A percentile compares a stretch with the other conserved stretches of the same genome.
Evolutionary conservation across 1,139 yeast genomes (phyloP).

Genomic region (Yueomyces sp.): DNA sequence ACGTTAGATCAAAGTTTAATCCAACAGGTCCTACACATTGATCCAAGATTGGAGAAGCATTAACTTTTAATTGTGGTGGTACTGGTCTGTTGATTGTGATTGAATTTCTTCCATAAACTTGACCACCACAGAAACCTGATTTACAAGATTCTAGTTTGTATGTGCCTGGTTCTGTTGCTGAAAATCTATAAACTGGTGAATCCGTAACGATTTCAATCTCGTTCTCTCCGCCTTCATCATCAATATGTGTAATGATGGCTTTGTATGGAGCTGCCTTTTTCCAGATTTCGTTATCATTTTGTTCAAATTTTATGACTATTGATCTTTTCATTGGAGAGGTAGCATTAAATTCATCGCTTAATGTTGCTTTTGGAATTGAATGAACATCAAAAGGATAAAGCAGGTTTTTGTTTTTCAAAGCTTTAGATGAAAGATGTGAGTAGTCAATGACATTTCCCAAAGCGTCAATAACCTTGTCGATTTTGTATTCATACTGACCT

Average conservation of each 20-base stretch:
- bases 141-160: slow-evolving; percentile 42
- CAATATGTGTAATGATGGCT: slow-evolving; percentile 29
- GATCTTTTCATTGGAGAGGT: slow-evolving; percentile 34
- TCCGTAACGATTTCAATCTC: slow-evolving; percentile 16
- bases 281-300: slow-evolving; percentile 4
- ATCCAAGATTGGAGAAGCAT: slow-evolving; percentile 55
- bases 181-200: slow-evolving; percentile 6
- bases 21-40: slow-evolving; percentile 92
- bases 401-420: slow-evolving; percentile 27
- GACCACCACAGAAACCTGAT: slow-evolving; percentile 57
- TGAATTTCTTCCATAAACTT: slow-evolving; percentile 34
- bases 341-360: slow-evolving; percentile 25
- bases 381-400: slow-evolving; percentile 49
- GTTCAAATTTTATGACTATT: slow-evolving; percentile 25
- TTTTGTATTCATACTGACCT: slow-evolving; percentile 54
- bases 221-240: slow-evolving; percentile 24
- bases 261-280: slow-evolving; percentile 13
- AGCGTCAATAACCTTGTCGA: slow-evolving; percentile 59
- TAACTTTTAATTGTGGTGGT: slow-evolving; percentile 42
- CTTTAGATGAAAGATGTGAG: slow-evolving; percentile 22
- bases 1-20: slow-evolving; percentile 50
- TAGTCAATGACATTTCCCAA: slow-evolving; percentile 59
- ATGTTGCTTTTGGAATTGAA: slow-evolving; percentile 41
- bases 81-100: slow-evolving; percentile 38
- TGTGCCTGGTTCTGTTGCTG: slow-evolving; percentile 42